Evolutionary conservation across 2,329 filamentous ascomycete genomes (phyloP), one percentile per base, ranked within the genome.

Genomic region (Rhynchosporium agropyri): DNA sequence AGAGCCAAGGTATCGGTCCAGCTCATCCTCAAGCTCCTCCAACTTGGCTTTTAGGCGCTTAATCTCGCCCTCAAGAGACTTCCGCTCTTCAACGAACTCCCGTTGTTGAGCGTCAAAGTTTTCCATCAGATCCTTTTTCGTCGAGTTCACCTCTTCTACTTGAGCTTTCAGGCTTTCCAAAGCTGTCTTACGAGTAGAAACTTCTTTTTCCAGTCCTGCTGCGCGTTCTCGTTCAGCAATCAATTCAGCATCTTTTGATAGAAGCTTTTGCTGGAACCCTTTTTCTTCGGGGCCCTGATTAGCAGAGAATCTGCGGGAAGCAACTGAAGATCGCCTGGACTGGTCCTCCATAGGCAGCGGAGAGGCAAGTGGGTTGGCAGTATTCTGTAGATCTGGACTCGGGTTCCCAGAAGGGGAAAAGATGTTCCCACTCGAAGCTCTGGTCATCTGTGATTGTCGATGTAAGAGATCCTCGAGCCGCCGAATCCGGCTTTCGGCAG

Each of bases 51-150:
- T 93, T 62, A 93, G 83, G 13, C 84, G 83, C 69, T 87, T 89
- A 62, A 95, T 87, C 74, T 98, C 93, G 15, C 85, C 82, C 69
- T 97, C 91, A 0, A 98, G 80, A 9, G 88, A 89, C 71, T 90
- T 91, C 45, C 95, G 86, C 76, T 98, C 94, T 56, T 88, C 87
- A 42, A 90, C 82, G 69, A 97, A 97, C 72, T 98, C 95, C 31
- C 86, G 87, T 76, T 97, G 92, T 68, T 96, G 85, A 12, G 93
- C 89, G 73, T 98, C 92, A 79, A 99, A 91, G 72, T 99, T 99
- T 68, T 91, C 89, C 77, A 99, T 87, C 9, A 99, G 84, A 75
- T 98, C 95, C 70, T 90, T 90, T 76, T 99, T 99, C 0, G 90
- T 97, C 2, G 91, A 93, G 70, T 95, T 91, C 5, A 86, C 91